Conservation (phyloP, 495 filamentous ascomycete species). For the Thermochaetoides thermophila region DNA sequence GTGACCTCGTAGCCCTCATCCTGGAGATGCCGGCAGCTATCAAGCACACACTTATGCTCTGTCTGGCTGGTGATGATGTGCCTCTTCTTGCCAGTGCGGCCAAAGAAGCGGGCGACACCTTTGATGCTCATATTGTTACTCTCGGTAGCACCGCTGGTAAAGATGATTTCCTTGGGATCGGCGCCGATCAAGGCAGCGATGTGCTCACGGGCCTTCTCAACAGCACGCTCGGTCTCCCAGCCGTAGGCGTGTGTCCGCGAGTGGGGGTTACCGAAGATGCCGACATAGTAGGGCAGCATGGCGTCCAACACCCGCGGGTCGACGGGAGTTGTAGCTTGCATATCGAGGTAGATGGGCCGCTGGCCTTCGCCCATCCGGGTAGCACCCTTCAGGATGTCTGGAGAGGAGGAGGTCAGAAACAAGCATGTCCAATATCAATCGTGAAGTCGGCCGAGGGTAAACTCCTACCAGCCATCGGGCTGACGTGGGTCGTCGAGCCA, state of each 20-base stretch:
- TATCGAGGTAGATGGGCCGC: slow-evolving; percentile 92
- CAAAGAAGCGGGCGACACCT: slow-evolving; percentile 91
- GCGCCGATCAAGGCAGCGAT: slow-evolving; percentile 82
- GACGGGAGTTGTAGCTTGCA: slow-evolving; percentile 95
- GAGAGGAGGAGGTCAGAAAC: slow-evolving; percentile 2
- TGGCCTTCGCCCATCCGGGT: slow-evolving; percentile 88
- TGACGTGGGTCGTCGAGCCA: slow-evolving; percentile 41
- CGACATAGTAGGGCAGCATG: slow-evolving; percentile 90
- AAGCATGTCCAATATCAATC: too few relatives aligned
- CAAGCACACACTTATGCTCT: slow-evolving; percentile 96
- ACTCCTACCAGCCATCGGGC: slow-evolving; percentile 54
- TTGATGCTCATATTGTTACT: slow-evolving; percentile 99
- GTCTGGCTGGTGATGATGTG: slow-evolving; percentile 96
- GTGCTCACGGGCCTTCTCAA: slow-evolving; percentile 71
- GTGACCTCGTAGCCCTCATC: slow-evolving; percentile 94
- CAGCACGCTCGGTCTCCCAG: slow-evolving; percentile 92
- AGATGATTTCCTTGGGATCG: slow-evolving; percentile 94
- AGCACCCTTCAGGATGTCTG: slow-evolving; percentile 78
- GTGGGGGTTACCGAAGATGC: slow-evolving; percentile 92
- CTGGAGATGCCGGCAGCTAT: slow-evolving; percentile 91
- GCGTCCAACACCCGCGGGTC: slow-evolving; percentile 91
- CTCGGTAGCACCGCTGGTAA: slow-evolving; percentile 94
- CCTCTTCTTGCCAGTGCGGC: slow-evolving; percentile 85
- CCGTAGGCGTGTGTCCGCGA: slow-evolving; percentile 96
- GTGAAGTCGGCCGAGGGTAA: background rate